Base-by-base conservation (phyloP, 2,329 filamentous ascomycete genomes). In the Penicillium psychrosexuale region DNA sequence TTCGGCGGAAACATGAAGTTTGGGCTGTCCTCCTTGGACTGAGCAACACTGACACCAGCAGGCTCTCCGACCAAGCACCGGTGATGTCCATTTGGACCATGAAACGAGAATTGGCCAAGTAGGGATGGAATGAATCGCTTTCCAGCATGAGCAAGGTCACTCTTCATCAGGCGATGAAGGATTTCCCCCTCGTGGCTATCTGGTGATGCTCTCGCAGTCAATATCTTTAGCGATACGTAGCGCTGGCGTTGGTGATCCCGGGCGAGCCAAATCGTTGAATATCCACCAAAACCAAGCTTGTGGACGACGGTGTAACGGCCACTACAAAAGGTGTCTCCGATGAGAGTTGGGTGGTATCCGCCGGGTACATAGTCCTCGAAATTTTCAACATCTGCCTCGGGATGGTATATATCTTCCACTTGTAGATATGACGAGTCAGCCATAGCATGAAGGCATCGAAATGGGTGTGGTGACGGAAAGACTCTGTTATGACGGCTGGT, bases 301-400 rank as follows among this genome's bases (percentile, higher is more conserved):
- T 62, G 52, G 31, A 60, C 58, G 33, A 60, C 55, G 6, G 34
- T 47, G 44, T 60, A 62, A 31, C 58, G 52, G 11, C 45, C 55
- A 47, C 66, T 51, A 61, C 60, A 55, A 22, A 69, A 60, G 40
- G 40, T 52, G 15, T 72, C 67, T 19, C 63, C 68, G n/a, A 72
- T 56, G 19, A 62, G 58, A 24, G 70, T 61, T 33, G 71, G 68
- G 58, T 72, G 71, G 52, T 63, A 71, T 11, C 70, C 64, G 28
- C 63, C 61, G 31, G 75, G 75, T 3, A 15, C 22, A 51, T 61
- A 63, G n/a, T 49, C n/a, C 12, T 63, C 57, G 5, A 66, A 46
- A n/a, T 54, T 49, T 47, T 62, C 61, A n/a, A 61, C 55, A 46
- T 61, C 47, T 31, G 17, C 34, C n/a, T 39, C 33, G 19, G 46